Evolutionary conservation across 331 rosid species (phyloP), one percentile per base, ranked within the genome.

Genomic region (Rhamnella rubrinervis): DNA sequence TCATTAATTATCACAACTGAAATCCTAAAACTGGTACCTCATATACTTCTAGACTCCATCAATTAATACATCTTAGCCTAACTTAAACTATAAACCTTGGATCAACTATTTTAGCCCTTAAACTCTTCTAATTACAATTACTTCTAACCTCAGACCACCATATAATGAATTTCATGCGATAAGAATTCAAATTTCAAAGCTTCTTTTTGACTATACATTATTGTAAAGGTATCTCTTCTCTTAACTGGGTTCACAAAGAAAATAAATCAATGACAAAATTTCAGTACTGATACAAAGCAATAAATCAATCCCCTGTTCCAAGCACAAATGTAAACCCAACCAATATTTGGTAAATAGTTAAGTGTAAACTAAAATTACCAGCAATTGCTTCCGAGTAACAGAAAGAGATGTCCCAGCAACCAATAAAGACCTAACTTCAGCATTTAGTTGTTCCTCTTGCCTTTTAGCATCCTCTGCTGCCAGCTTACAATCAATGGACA

Each of bases 371-470:
- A 66, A 55, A 73, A 35, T 78, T 75, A 95, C 98, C 96, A 91
- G 89, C 80, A 91, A 84, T 57, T 82, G 86, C 81, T 78, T 87
- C 79, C 87, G 84, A 61, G 95, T 58, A n/a, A 81, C 89, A 40
- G 98, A 89, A 66, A 95, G 87, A 70, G 90, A 68, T 55, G 95
- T 84, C 76, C 95, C 97, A 20, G 92, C 88, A 68, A 91, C 85
- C 90, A 91, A 83, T 51, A 95, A 85, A 8, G 97, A 87, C 74
- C 91, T 84, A 69, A 95, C 80, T 75, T 88, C 91, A 75, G 46
- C 61, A 73, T 87, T 76, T 71, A 95, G 93, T 77, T 58, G 83
- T 72, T 85, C 96, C 82, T 91, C 95, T 80, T 83, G 91, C 87
- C 71, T 88, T 74, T 76, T 80, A 61, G 81, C 86, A 73, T 84